Percentiles rank a stretch among this genome's conserved stretches.
Conservation (phyloP, 768 basidiomycete species). For the Mycena haematopus region DNA sequence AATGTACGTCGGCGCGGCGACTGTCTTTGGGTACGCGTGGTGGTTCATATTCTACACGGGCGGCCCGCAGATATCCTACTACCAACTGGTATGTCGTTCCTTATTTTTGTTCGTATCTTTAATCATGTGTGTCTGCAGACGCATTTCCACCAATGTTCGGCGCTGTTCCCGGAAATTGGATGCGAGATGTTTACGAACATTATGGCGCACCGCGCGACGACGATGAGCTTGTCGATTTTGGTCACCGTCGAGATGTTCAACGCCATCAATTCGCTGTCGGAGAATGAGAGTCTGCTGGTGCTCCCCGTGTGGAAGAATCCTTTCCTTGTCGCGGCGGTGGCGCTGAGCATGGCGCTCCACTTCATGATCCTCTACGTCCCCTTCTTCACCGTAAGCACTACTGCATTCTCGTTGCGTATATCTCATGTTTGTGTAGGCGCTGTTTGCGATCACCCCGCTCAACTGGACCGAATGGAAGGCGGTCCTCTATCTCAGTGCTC, state of each 20-base stretch:
- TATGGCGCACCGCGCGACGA: slow-evolving; percentile 88
- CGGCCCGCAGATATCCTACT: slow-evolving; percentile 92
- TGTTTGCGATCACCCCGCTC: slow-evolving; percentile 93
- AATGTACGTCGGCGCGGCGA: slow-evolving; percentile 91
- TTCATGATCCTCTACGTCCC: slow-evolving; percentile 96
- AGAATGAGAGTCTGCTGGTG: slow-evolving; percentile 91
- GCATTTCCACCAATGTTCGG: slow-evolving; percentile 92
- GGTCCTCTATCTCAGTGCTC: slow-evolving; percentile 85
- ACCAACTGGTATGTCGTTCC: slow-evolving; percentile 77
- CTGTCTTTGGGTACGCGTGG: slow-evolving; percentile 98
- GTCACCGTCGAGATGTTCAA: slow-evolving; percentile 98
- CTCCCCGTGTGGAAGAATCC: slow-evolving; percentile 95
- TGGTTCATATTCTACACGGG: slow-evolving; percentile 94
- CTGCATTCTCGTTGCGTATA: slow-evolving; percentile 12
- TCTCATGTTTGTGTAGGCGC: slow-evolving; percentile 49
- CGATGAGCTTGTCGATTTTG: slow-evolving; percentile 94
- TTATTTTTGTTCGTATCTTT: neutral
- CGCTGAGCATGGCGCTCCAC: slow-evolving; percentile 91
- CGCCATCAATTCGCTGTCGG: slow-evolving; percentile 96
- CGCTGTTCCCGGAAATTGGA: slow-evolving; percentile 86
- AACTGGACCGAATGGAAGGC: slow-evolving; percentile 97
- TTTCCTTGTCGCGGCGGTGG: slow-evolving; percentile 88
- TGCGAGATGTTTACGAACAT: slow-evolving; percentile 95
- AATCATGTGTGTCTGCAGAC: slow-evolving; percentile 57
- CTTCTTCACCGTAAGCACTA: slow-evolving; percentile 82